These are phyloP conservation scores for Entophlyctis helioformis DNA, from an alignment of 192 early-diverging fungal species.

Conservation along the genomic window DNA sequence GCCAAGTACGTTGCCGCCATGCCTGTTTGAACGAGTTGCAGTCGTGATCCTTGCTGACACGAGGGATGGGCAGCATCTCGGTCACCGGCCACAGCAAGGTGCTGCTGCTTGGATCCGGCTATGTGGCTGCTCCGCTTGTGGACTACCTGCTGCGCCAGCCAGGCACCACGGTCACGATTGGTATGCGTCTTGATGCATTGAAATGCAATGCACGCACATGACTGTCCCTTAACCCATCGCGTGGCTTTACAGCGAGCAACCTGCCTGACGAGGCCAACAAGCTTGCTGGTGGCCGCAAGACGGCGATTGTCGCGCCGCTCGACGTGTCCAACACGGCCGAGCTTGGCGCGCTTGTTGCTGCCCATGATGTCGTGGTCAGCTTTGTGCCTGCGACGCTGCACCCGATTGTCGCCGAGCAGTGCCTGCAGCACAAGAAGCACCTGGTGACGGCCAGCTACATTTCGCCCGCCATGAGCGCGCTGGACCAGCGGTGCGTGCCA, in stretches of 20 bases:
- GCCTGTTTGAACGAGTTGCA: slow-evolving; percentile 1
- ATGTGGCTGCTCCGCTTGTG: slow-evolving; percentile 83
- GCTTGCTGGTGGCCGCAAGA: slow-evolving; percentile 45
- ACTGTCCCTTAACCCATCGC: not conserved
- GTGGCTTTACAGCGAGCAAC: slow-evolving; percentile 57
- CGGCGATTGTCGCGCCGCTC: slow-evolving; percentile 56
- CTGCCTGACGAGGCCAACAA: slow-evolving; percentile 52
- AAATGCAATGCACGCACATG: not conserved
- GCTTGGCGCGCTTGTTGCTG: slow-evolving; percentile 58
- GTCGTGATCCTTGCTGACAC: not conserved
- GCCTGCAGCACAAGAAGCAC: slow-evolving; percentile 81
- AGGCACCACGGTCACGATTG: slow-evolving; percentile 57
- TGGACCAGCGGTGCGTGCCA: slow-evolving; percentile 55
- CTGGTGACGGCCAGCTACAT: slow-evolving; percentile 96
- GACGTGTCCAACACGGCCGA: slow-evolving; percentile 69
- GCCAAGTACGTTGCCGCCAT: no score
- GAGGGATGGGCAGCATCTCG: not conserved
- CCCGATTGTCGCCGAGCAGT: slow-evolving; percentile 78
- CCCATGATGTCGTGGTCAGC: slow-evolving; percentile 86
- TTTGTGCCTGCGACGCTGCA: slow-evolving; percentile 88
- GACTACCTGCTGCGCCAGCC: slow-evolving; percentile 62
- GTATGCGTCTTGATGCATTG: slow-evolving; percentile 11
- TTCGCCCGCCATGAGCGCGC: slow-evolving; percentile 84
- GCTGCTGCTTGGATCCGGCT: slow-evolving; percentile 76
- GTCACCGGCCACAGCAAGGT: slow-evolving; percentile 38